Conservation (phyloP, 2,329 filamentous ascomycete species). For the Periconia sp. region DNA sequence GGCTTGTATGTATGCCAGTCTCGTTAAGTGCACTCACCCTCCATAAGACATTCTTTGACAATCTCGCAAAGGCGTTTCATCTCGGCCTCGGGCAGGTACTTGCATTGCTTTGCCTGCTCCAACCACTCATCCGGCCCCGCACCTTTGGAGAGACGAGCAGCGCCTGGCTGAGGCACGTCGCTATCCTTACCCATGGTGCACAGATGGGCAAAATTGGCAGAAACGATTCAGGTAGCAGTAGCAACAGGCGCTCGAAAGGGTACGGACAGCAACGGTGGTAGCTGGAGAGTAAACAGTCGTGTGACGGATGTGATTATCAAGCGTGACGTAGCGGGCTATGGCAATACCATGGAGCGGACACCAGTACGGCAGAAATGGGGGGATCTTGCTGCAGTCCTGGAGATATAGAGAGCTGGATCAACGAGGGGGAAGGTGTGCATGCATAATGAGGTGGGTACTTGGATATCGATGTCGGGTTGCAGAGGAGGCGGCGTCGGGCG, state of each 20-base stretch:
- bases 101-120: slow-evolving; percentile 93
- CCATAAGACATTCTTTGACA: slow-evolving; percentile 98
- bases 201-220: neutral
- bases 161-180: slow-evolving; percentile 83
- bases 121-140: slow-evolving; percentile 95
- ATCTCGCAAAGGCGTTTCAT: slow-evolving; percentile 99
- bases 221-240: neutral
- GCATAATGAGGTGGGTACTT: slow-evolving; percentile 17
- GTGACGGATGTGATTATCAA: slow-evolving; percentile 32
- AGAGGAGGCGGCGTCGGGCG: slow-evolving; percentile 9
- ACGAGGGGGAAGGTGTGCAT: slow-evolving; percentile 7
- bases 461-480: neutral
- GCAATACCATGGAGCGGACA: slow-evolving; percentile 21
- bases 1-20: neutral
- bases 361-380: slow-evolving; percentile 3
- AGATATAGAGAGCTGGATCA: slow-evolving; percentile 1
- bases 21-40: slow-evolving; percentile 61
- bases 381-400: slow-evolving; percentile 1
- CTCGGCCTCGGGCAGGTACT: slow-evolving; percentile 90
- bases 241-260: neutral
- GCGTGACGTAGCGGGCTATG: slow-evolving; percentile 28
- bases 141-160: slow-evolving; percentile 79
- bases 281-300: slow-evolving; percentile 18
- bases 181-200: slow-evolving; percentile 52
- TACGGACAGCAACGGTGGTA: slow-evolving; percentile 11